Evolutionary conservation across 805 yeast species (phyloP), one percentile per base, ranked within the genome.

Genomic region (Pichia nanzhaoensis): DNA sequence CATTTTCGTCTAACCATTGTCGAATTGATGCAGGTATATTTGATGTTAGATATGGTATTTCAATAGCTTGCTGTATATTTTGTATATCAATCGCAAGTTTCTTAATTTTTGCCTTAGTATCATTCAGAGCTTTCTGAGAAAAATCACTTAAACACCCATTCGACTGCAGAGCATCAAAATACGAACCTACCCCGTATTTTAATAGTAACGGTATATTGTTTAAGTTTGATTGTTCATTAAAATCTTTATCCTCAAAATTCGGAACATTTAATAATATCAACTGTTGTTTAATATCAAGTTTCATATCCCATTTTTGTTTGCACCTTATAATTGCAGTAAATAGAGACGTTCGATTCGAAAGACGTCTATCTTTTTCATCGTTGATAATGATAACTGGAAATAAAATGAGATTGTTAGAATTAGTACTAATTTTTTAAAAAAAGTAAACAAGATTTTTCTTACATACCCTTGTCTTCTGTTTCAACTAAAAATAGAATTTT

Each of bases 1-100:
- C 41, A 30, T 58, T 13, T 6, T 37, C 39, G 53, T 54, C 59
- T 2, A 75, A 57, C 3, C 72, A 69, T 0, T 62, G 59, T 38
- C 61, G 67, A 4, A 87, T 63, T 6, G 58, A 56, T 0, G 80
- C 77, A 54, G 84, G 88, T 2, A 76, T 66, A 0, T 74, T 55
- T 1, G 71, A 54, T 2, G 67, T 50, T 16, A 89, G 61, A 52
- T 84, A 80, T 0, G 95, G 95, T 2, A 78, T 70, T 37, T 80
- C 83, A 19, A 83, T 74, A 22, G 78, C 71, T 47, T 81, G 83
- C 51, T 83, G 82, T 14, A 86, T 63, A 55, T 82, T 81, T 47
- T 78, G 80, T 12, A 89, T 64, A 0, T 91, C 79, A 16, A 76
- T 56, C 1, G 84, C 76, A 19, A 89, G 65, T 47, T 87, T 95